Evolutionary conservation across 1,284 basidiomycete genomes (phyloP), one percentile per base, ranked within the genome.

Genomic region (Trametes polyzona): DNA sequence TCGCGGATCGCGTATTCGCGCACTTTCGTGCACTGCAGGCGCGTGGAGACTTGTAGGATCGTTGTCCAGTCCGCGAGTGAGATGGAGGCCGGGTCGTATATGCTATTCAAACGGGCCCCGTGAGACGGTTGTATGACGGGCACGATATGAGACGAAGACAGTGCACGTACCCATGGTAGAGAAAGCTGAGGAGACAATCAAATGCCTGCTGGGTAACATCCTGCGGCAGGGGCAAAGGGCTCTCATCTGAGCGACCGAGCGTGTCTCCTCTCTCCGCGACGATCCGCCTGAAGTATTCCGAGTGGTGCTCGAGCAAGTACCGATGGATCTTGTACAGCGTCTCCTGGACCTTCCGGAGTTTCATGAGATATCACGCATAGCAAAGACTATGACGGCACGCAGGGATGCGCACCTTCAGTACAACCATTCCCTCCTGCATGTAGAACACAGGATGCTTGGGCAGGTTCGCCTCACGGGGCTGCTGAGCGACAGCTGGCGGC

Each of bases 271-370:
- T 48, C 8, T 61, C 57, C 2, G 47, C 47, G n/a, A 75, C 70
- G 49, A 75, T 53, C 39, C 61, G 57, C 21, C 69, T 67, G 55
- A 76, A 75, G 47, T 72, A 66, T n/a, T 69, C 61, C 1, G 76
- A 76, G 35, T 74, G 74, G 37, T 71, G 68, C 12, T 65, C 67
- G 11, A 78, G 62, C 46, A 73, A 69, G 57, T 71, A 69, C 21
- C 69, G 69, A 58, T 77, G 75, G 17, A 76, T 69, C 59, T 63
- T 69, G 66, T 74, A 77, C 8, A 74, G 64, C 27, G 67, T 62
- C 19, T 69, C 65, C 51, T 73, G 72, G 2, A 74, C 73, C 75
- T 76, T 42, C 17, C 42, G 30, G 36, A 32, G 36, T 40, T 40
- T 17, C 9, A 55, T 50, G 8, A 35, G 36, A 33, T 27, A 39